Base-by-base conservation (phyloP, 441 rosid species). In the Eutrema salsugineum region DNA sequence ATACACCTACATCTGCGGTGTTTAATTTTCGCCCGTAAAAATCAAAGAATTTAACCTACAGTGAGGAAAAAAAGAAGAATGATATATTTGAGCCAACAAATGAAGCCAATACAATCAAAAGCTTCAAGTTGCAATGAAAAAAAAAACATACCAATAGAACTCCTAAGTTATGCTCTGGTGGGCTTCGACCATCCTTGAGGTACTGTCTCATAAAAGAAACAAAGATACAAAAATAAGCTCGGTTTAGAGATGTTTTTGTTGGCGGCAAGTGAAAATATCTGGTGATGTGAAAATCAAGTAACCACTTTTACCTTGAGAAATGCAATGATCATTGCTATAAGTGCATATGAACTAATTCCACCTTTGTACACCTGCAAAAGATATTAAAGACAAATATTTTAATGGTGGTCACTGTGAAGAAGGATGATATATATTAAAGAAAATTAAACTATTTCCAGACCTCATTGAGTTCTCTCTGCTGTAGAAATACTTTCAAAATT, bases 401-500 rank as follows among this genome's bases (percentile, higher is more conserved):
- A 78, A 75, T 78, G 74, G 78, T 63, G 35, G 8, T 62, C 27
- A 44, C 16, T n/a, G 38, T 11, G 66, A 63, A 49, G 17, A 40
- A 16, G 5, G 56, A 27, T 43, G 42, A 12, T 20, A 63, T 47
- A 16, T 51, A 38, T 1, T 1, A 49, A 8, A 15, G 27, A 39
- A 62, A 17, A 19, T 46, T 8, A 75, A 38, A 30, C 15, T 51
- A 17, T 63, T 30, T 63, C 58, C 66, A 68, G 61, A 94, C 98
- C 96, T 94, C 98, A 69, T 94, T 94, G 53, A 90, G 86, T 61
- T 86, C 97, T 80, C 98, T 91, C 77, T 94, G 99, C 72, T 94
- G 99, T 72, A 94, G 78, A 80, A 94, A 94, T 5, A 90, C 90
- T 87, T 94, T 94, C 80, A 94, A 73, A 70, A 90, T 91, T 72